Percentiles rank a stretch among this genome's conserved stretches.
These are phyloP conservation scores for Fagus crenata DNA, from an alignment of 306 rosid genomes.

Conservation along the genomic window DNA sequence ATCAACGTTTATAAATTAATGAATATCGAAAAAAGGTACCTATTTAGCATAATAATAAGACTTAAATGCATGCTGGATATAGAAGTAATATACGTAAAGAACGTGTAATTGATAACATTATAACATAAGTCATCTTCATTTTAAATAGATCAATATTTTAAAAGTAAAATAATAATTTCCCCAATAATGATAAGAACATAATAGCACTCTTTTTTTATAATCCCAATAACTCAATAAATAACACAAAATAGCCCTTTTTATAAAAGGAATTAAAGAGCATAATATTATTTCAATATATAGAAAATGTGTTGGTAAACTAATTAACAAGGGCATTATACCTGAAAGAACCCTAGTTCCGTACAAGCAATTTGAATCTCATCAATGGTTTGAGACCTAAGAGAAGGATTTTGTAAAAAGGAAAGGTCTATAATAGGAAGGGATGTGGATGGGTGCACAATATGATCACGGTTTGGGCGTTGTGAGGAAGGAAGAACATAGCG, in stretches of 20 bases:
- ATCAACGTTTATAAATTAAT: neutral
- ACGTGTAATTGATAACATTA: no score
- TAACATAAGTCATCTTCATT: no score
- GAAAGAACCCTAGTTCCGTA: constrained; percentile 44
- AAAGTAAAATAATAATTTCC: no score
- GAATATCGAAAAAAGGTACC: neutral
- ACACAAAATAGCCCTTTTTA: no score
- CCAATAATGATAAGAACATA: no score
- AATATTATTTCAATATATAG: no score
- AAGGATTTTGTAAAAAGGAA: constrained; percentile 30
- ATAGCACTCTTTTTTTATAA: no score
- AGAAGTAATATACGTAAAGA: neutral
- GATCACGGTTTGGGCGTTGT: constrained; percentile 39
- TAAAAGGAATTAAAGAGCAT: no score
- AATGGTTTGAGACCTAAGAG: constrained; percentile 31
- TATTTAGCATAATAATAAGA: neutral
- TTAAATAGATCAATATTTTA: no score
- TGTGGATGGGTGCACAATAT: constrained; percentile 12
- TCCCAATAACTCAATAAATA: no score
- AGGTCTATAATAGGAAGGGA: constrained; percentile 46
- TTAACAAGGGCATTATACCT: constrained; percentile 27
- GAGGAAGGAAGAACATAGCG: constrained; percentile 52
- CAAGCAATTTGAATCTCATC: constrained; percentile 36
- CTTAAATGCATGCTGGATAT: no score
- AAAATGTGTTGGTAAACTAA: no score